phyloP scores from a whole-genome alignment of 306 rosid species.

The Cotoneaster glaucophyllus region DNA sequence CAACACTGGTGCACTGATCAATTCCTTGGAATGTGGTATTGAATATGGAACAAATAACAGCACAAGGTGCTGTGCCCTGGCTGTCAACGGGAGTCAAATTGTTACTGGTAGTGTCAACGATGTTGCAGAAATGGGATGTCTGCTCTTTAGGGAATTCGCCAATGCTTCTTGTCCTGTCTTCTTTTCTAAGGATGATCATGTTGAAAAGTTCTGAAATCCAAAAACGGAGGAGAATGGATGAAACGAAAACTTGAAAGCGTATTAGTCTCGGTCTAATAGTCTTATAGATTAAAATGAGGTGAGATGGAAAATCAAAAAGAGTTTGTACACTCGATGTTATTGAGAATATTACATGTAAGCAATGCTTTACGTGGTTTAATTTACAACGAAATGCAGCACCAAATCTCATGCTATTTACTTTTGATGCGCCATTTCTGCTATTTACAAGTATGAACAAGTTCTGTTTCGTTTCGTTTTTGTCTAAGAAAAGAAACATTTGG shows the following conservation, averaged over 20 bases:
- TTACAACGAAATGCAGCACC: background rate
- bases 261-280: background rate
- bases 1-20: too few relatives aligned
- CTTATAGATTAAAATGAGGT: background rate
- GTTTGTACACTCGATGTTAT: background rate
- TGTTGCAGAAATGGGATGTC: background rate
- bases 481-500: background rate
- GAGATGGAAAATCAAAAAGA: background rate
- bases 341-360: background rate
- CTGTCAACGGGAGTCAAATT: background rate
- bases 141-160: background rate
- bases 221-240: background rate
- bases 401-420: background rate
- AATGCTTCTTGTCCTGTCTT: background rate
- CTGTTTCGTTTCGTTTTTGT: background rate
- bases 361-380: background rate
- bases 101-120: background rate
- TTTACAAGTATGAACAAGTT: background rate
- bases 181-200: background rate
- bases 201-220: background rate
- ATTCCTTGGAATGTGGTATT: too few relatives aligned
- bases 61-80: background rate
- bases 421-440: background rate
- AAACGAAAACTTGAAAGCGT: too few relatives aligned
- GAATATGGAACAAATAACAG: too few relatives aligned